phyloP scores from a whole-genome alignment of 768 basidiomycete species.

The Galerina marginata region DNA sequence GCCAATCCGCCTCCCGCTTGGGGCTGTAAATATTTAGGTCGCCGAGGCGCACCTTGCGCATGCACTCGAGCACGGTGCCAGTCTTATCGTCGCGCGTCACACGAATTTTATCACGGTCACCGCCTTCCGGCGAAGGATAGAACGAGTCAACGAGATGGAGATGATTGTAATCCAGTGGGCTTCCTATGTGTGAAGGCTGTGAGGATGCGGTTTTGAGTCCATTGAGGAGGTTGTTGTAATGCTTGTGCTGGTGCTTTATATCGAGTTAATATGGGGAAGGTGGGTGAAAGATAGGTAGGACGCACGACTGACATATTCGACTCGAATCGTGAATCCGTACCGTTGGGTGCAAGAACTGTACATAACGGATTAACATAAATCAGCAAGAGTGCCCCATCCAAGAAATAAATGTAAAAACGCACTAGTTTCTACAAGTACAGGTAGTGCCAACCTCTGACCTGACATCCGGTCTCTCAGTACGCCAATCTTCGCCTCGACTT shows the following conservation, averaged over 20 bases:
- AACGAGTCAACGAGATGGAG: slow-evolving; percentile 82
- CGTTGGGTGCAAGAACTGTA: slow-evolving; percentile 71
- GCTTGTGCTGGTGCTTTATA: slow-evolving; percentile 79
- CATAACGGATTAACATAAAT: slow-evolving; percentile 1
- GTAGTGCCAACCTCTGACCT: slow-evolving; percentile 66
- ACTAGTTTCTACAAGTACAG: slow-evolving; percentile 88
- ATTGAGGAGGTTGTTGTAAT: slow-evolving; percentile 90
- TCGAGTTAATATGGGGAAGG: neutral
- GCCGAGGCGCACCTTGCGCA: slow-evolving; percentile 83
- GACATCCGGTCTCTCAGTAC: slow-evolving; percentile 62
- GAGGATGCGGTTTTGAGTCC: slow-evolving; percentile 64
- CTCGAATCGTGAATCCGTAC: slow-evolving; percentile 76
- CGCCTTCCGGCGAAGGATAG: slow-evolving; percentile 49
- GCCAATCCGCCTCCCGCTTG: slow-evolving; percentile 85
- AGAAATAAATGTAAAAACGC: slow-evolving; percentile 17
- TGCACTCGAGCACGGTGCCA: slow-evolving; percentile 62
- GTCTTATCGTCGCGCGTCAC: slow-evolving; percentile 86
- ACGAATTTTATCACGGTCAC: slow-evolving; percentile 64
- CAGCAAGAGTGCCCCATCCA: neutral
- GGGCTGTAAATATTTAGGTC: slow-evolving; percentile 90
- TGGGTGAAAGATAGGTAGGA: slow-evolving; percentile 19
- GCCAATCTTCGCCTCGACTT: slow-evolving; percentile 93
- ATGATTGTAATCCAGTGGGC: slow-evolving; percentile 77
- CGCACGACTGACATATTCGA: slow-evolving; percentile 91
- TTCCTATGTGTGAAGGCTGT: slow-evolving; percentile 55